Evolutionary conservation across 768 basidiomycete species (phyloP), one percentile per base, ranked within the genome.

Genomic region (Hygrophoropsis aurantiaca): DNA sequence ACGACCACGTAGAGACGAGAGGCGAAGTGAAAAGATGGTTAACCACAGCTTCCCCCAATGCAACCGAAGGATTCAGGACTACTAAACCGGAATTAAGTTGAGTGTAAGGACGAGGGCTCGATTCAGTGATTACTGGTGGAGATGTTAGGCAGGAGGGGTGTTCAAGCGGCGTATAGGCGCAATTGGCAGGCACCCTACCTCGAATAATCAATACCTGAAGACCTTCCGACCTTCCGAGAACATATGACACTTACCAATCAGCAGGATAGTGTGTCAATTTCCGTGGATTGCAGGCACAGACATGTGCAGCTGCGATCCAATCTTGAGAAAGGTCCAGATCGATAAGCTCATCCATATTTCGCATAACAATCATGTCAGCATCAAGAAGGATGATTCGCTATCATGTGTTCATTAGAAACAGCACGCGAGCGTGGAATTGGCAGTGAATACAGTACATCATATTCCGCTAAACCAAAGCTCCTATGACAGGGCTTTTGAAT

Each of bases 231-330:
- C n/a, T 11, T 8, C 6, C 48, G 26, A n/a, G 15, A 40, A 35
- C 40, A 24, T 38, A 15, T 46, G 39, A 33, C 27, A 40, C 72
- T 62, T 42, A 77, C 97, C 95, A 99, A 61, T 97, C 93, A 3
- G 67, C 57, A 7, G 95, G 95, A 68, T 99, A 99, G 64, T 94
- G 90, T 2, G 74, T 51, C 16, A 95, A 63, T 60, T 82, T 85
- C 32, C 83, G 79, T 6, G 94, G 95, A 66, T 99, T 99, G 71
- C 95, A 99, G 3, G 93, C 84, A 60, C 95, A 99, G 11, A 83
- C 94, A 54, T 95, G 94, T 0, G 74, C 79, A 1, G 93, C 94
- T 5, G 91, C 94, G 47, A 97, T 94, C 66, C 85, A 82, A 52
- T 84, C 89, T 16, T 64, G 49, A 2, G 74, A 75, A 4, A 95